Percentiles rank a stretch among this genome's conserved stretches.
These are phyloP conservation scores for Paraphoma sp. DNA, from an alignment of 2,329 filamentous ascomycete species.

Conservation along the genomic window DNA sequence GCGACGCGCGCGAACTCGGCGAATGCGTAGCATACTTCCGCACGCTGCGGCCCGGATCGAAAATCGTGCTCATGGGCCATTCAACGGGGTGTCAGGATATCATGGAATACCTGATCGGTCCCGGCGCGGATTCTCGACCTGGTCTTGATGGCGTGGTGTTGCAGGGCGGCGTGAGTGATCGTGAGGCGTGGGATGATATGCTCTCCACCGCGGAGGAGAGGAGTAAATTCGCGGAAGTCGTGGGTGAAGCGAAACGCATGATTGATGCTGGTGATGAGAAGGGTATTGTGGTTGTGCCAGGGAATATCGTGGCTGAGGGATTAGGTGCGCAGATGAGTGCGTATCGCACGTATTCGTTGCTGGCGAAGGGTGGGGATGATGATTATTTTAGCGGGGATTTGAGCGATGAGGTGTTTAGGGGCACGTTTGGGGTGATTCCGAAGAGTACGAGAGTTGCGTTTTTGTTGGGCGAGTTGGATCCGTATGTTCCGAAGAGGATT, in stretches of 20 bases:
- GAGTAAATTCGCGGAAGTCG: conserved; percentile 13
- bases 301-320: conserved; percentile 31
- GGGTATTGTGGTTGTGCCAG: conserved; percentile 60
- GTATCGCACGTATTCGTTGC: conserved; percentile 64
- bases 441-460: conserved; percentile 63
- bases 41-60: conserved; percentile 50
- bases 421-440: conserved; percentile 71
- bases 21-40: conserved; percentile 60
- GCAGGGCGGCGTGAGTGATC: conserved; percentile 80
- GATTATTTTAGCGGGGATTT: conserved; percentile 89
- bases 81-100: conserved; percentile 73
- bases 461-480: conserved; percentile 70
- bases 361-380: conserved; percentile 71
- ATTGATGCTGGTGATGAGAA: conserved; percentile 61
- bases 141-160: conserved; percentile 76
- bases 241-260: conserved; percentile 61
- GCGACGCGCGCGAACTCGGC: conserved; percentile 62
- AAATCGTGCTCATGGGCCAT: conserved; percentile 73
- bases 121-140: conserved; percentile 50
- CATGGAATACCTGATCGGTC: conserved; percentile 65
- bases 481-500: conserved; percentile 65
- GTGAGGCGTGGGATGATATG: conserved; percentile 62
- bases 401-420: conserved; percentile 60
- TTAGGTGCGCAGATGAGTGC: conserved; percentile 60
- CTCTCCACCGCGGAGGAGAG: conserved; percentile 30